Base-by-base conservation (phyloP, 768 basidiomycete species). In the Suillus brevipes region DNA sequence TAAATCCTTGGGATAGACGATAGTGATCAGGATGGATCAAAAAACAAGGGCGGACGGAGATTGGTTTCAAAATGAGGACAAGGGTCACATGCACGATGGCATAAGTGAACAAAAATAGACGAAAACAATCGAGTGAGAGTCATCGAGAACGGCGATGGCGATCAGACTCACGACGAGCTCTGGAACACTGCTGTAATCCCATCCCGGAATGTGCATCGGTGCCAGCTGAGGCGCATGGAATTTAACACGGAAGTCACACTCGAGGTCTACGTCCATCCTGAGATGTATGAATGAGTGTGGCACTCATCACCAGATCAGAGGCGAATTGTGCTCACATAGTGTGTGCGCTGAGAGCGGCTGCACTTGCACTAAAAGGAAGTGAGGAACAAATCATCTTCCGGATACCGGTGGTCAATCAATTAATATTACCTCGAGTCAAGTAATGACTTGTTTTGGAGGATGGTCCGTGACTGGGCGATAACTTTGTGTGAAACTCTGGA, bases 171-270 rank as follows among this genome's bases (percentile, higher is more conserved):
- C 75, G 42, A 69, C 70, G 7, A 75, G 68, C 64, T 75, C 71
- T 7, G 69, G 72, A 3, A 74, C 61, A 14, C 61, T 61, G 42
- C 72, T 59, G 36, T 75, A 75, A 60, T 74, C 68, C 75, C 75
- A 75, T 25, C 74, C 72, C 8, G 64, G 18, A 36, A 77, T 68
- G 16, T 69, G 69, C 2, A 70, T 60, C 14, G 75, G 75, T 0
- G 75, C 75, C 25, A 75, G 74, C 61, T 73, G 74, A 20, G 69
- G 62, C 8, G 71, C 72, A 55, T 75, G 75, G 8, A 74, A 77
- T 25, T 74, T 75, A 43, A 75, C 65, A 16, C 31, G 72, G 53
- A 75, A 75, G 40, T 55, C 52, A 58, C 37, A 38, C 23, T 58
- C 57, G 13, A 65, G 31, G 37, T 67, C 72, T 45, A 66, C 59